These are phyloP conservation scores for Gossypium australe DNA, from an alignment of 345 rosid genomes.

Conservation along the genomic window DNA sequence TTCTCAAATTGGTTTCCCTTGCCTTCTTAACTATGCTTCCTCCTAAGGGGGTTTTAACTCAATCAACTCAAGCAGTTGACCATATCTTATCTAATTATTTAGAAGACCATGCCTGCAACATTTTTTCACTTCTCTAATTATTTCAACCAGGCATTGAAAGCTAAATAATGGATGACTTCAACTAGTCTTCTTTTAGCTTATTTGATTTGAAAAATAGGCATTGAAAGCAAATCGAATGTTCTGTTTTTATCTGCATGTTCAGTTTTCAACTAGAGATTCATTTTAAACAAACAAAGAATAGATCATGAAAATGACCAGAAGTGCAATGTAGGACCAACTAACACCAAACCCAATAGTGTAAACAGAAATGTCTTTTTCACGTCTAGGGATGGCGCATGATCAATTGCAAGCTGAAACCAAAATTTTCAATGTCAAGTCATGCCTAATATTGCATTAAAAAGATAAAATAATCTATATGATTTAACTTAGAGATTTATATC, in stretches of 20 bases:
- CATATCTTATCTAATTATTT: background rate
- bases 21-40: background rate
- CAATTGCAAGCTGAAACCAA: slow-evolving; percentile 58
- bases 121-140: background rate
- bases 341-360: slow-evolving; percentile 61
- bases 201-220: too few relatives aligned
- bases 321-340: slow-evolving; percentile 91
- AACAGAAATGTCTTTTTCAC: slow-evolving; percentile 58
- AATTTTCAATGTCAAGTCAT: slow-evolving; percentile 7
- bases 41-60: background rate
- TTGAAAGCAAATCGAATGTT: too few relatives aligned
- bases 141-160: too few relatives aligned
- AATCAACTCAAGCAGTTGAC: background rate
- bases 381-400: slow-evolving; percentile 64
- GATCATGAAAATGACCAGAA: slow-evolving; percentile 54
- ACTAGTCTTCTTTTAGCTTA: too few relatives aligned
- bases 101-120: background rate
- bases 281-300: background rate
- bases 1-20: background rate
- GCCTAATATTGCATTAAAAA: background rate
- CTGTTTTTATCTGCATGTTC: too few relatives aligned
- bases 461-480: background rate
- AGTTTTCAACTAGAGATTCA: background rate
- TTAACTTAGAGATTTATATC: background rate
- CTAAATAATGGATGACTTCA: too few relatives aligned